These are phyloP conservation scores for Fagus sylvatica DNA, from an alignment of 306 rosid species.

Conservation along the genomic window DNA sequence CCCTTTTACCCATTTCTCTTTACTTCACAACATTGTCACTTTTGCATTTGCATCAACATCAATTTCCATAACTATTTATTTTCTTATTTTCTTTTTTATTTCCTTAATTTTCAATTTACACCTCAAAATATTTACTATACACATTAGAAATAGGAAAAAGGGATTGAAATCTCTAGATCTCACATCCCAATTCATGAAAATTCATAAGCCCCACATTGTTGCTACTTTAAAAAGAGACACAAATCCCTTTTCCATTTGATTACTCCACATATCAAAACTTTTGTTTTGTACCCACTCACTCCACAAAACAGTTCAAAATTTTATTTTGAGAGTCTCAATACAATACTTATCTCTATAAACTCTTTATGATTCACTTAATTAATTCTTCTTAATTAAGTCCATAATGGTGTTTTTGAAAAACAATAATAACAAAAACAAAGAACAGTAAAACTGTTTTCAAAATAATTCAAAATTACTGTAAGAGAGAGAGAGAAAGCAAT, in stretches of 20 bases:
- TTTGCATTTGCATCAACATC: not conserved
- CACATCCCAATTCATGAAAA: not conserved
- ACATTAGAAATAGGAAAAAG: no score
- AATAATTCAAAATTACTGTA: not conserved
- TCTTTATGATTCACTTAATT: no score
- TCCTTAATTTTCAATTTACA: not conserved
- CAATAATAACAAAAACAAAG: not conserved
- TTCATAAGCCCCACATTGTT: not conserved
- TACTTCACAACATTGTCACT: no score
- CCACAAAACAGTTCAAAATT: no score
- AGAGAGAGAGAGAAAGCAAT: not conserved
- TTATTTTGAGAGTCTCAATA: no score
- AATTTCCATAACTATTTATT: not conserved
- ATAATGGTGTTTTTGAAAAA: not conserved
- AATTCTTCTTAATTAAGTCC: no score
- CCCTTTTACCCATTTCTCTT: no score
- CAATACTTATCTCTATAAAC: no score
- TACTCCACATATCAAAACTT: not conserved
- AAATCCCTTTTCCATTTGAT: not conserved
- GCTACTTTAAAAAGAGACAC: constrained; percentile 1
- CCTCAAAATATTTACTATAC: not conserved
- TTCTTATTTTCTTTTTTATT: not conserved
- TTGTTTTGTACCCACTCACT: no score
- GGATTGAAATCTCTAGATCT: not conserved
- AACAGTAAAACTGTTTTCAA: not conserved